A percentile compares a stretch with the other conserved stretches of the same genome.
These are phyloP conservation scores for Apostasia ramifera DNA, from an alignment of 106 monocot species.

Conservation along the genomic window DNA sequence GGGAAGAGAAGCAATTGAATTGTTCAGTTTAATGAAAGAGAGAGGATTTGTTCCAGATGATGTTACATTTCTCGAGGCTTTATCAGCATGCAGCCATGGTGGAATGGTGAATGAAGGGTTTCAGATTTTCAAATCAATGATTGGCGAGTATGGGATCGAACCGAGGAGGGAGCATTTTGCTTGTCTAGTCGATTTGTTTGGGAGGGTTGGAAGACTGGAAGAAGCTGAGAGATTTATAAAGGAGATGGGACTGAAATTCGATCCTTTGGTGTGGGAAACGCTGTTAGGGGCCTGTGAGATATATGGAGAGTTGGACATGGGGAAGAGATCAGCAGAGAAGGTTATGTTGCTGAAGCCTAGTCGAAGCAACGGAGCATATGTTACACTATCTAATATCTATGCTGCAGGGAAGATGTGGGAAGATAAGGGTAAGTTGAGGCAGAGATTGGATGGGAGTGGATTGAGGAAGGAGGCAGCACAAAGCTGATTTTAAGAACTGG, in stretches of 20 bases:
- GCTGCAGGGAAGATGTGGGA: constrained; percentile 54
- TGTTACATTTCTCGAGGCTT: constrained; percentile 42
- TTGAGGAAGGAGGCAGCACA: constrained; percentile 36
- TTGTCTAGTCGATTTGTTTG: constrained; percentile 62
- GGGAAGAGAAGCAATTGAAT: constrained; percentile 37
- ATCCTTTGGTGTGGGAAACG: constrained; percentile 58
- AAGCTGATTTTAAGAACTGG: constrained; percentile 43
- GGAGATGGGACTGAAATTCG: constrained; percentile 35
- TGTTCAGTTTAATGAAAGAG: constrained; percentile 27
- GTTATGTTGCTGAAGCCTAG: constrained; percentile 43
- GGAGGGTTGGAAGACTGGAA: constrained; percentile 52
- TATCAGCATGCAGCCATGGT: constrained; percentile 63
- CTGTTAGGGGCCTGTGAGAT: constrained; percentile 61
- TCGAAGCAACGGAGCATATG: constrained; percentile 35
- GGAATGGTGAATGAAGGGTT: constrained; percentile 64
- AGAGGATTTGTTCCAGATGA: constrained; percentile 39
- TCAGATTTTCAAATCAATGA: constrained; percentile 46
- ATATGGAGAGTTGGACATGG: constrained; percentile 56
- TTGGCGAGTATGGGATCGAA: constrained; percentile 19
- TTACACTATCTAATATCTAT: constrained; percentile 63
- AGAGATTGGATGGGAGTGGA: constrained; percentile 36
- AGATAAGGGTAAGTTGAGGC: constrained; percentile 42
- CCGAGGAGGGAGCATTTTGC: constrained; percentile 62
- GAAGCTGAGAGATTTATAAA: constrained; percentile 60
- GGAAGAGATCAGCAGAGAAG: constrained; percentile 46